These are phyloP conservation scores for Sanguinoderma infundibulare DNA, from an alignment of 1,284 basidiomycete species.

Conservation along the genomic window DNA sequence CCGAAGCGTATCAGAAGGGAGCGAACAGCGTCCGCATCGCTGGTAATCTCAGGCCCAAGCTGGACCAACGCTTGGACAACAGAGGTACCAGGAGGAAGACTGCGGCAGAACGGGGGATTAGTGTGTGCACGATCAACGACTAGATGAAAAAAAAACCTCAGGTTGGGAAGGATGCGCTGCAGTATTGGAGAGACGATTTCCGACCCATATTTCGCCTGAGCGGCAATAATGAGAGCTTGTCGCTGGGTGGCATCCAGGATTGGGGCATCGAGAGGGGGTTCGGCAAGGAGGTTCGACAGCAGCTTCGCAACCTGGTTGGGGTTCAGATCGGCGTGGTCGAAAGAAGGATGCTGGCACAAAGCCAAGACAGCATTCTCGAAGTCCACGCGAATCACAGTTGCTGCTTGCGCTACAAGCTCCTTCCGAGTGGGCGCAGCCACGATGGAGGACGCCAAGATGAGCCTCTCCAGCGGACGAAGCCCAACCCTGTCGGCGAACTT, in stretches of 20 bases:
- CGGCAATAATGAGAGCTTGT: slow-evolving; percentile 72
- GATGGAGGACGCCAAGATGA: slow-evolving; percentile 78
- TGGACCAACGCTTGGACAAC: slow-evolving; percentile 76
- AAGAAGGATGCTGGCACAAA: slow-evolving; percentile 75
- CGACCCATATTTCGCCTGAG: slow-evolving; percentile 74
- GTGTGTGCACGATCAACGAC: neutral
- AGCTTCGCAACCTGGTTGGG: slow-evolving; percentile 78
- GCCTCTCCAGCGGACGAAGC: slow-evolving; percentile 77
- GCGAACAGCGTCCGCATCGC: slow-evolving; percentile 69
- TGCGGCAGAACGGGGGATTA: slow-evolving; percentile 33
- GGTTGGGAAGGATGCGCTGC: slow-evolving; percentile 59
- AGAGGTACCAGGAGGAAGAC: slow-evolving; percentile 66
- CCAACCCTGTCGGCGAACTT: slow-evolving; percentile 80
- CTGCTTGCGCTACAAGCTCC: slow-evolving; percentile 73
- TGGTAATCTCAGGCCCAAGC: slow-evolving; percentile 77
- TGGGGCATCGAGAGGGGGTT: slow-evolving; percentile 66
- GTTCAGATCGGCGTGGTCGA: slow-evolving; percentile 80
- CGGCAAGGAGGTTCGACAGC: slow-evolving; percentile 78
- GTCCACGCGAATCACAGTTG: slow-evolving; percentile 68
- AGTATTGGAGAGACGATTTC: slow-evolving; percentile 57
- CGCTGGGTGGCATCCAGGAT: slow-evolving; percentile 72
- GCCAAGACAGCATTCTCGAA: slow-evolving; percentile 78
- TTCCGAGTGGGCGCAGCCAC: slow-evolving; percentile 69
- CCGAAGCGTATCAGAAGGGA: slow-evolving; percentile 75
- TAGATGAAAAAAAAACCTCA: slow-evolving; percentile 54